A percentile compares a stretch with the other conserved stretches of the same genome.
Conservation (phyloP, 768 basidiomycete genomes). For the Trichaptum fuscoviolaceum region DNA sequence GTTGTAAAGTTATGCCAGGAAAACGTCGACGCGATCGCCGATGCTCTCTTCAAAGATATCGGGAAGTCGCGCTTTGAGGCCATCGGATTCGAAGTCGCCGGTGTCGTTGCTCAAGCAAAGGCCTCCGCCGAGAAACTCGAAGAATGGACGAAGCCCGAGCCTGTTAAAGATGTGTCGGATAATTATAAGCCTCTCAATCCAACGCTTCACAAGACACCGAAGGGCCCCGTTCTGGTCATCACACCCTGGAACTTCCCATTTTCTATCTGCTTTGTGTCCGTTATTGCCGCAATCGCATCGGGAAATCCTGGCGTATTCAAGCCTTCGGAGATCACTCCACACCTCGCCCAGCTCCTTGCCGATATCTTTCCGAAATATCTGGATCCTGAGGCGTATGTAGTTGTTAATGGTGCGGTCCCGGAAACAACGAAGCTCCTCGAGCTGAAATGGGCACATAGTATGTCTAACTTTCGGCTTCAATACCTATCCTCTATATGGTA, state of each 20-base stretch:
- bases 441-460: slow-evolving; percentile 5
- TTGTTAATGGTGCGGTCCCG: slow-evolving; percentile 21
- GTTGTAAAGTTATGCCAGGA: slow-evolving; percentile 22
- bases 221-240: slow-evolving; percentile 21
- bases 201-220: slow-evolving; percentile 19
- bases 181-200: slow-evolving; percentile 18
- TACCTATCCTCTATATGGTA: not conserved
- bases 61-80: slow-evolving; percentile 19
- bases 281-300: slow-evolving; percentile 26
- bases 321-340: slow-evolving; percentile 23
- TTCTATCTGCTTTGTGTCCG: slow-evolving; percentile 10
- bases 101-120: slow-evolving; percentile 14
- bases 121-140: slow-evolving; percentile 18
- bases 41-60: slow-evolving; percentile 18
- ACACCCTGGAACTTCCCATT: slow-evolving; percentile 16
- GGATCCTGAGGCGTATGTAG: slow-evolving; percentile 18
- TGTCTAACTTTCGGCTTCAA: not conserved
- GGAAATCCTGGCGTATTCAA: slow-evolving; percentile 25
- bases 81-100: slow-evolving; percentile 16
- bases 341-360: slow-evolving; percentile 15
- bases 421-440: slow-evolving; percentile 16
- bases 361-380: slow-evolving; percentile 26
- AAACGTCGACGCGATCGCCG: slow-evolving; percentile 18
- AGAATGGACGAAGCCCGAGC: slow-evolving; percentile 20
- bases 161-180: slow-evolving; percentile 10